Conservation (phyloP, 176 grass and related monocot genomes). For the Carex pumila region DNA sequence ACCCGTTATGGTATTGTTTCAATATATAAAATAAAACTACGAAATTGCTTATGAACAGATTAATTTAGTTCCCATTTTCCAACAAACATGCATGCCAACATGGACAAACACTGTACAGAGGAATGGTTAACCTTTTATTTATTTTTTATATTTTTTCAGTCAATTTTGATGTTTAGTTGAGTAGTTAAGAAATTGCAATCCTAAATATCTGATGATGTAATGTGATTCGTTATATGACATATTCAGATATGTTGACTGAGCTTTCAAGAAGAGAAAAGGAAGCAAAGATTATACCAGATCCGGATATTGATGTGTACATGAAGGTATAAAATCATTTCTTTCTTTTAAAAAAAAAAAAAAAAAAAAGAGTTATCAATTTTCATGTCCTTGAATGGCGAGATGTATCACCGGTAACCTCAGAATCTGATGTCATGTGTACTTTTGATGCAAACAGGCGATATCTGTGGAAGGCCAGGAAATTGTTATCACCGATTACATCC, state of each 20-base stretch:
- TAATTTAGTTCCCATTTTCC: background rate
- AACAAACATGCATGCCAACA: background rate
- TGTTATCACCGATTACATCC: constrained; percentile 88
- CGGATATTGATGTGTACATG: constrained; percentile 91
- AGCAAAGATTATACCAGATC: constrained; percentile 83
- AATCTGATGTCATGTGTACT: background rate
- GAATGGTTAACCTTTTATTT: background rate
- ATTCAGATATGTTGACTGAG: constrained; percentile 83
- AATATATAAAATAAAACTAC: background rate
- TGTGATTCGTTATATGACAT: constrained; percentile 10
- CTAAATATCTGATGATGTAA: background rate
- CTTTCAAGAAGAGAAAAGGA: constrained; percentile 91
- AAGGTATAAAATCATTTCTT: constrained; percentile 35
- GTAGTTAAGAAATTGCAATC: too few relatives aligned
- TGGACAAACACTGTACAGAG: background rate
- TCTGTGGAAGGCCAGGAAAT: constrained; percentile 90
- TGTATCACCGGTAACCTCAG: background rate
- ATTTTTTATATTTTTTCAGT: background rate
- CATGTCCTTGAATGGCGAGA: background rate
- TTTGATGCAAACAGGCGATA: constrained; percentile 53
- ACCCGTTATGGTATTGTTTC: constrained; percentile 71
- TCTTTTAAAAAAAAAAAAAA: background rate
- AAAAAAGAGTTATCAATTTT: background rate
- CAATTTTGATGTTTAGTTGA: background rate
- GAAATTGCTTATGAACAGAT: background rate